These are phyloP conservation scores for Gossypium davidsonii DNA, from an alignment of 441 rosid genomes.

Conservation along the genomic window DNA sequence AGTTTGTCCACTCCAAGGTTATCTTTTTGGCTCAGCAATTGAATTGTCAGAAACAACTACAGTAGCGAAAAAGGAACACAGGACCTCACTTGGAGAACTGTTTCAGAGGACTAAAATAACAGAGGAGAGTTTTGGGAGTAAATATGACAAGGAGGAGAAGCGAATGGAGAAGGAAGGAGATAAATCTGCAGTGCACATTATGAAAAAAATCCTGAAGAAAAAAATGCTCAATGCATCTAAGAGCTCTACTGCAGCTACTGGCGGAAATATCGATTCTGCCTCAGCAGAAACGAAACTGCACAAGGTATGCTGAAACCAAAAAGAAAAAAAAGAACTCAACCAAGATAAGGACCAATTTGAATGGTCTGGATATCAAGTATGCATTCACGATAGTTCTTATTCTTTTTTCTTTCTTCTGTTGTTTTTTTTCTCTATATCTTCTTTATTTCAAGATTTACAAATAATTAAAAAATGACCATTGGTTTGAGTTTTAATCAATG, in stretches of 20 bases:
- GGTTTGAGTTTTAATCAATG: background rate
- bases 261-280: slow-evolving; percentile 35
- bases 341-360: slow-evolving; percentile 5
- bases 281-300: slow-evolving; percentile 59
- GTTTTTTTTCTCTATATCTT: background rate
- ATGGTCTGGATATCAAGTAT: background rate
- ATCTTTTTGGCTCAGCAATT: slow-evolving; percentile 70
- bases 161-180: slow-evolving; percentile 53
- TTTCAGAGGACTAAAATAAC: slow-evolving; percentile 58
- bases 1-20: slow-evolving; percentile 68
- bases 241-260: slow-evolving; percentile 32
- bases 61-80: slow-evolving; percentile 53
- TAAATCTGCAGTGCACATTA: slow-evolving; percentile 43
- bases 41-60: slow-evolving; percentile 58
- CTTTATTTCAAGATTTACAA: background rate
- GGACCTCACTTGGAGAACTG: slow-evolving; percentile 75
- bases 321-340: background rate
- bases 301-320: slow-evolving; percentile 35
- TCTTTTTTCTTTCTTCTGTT: background rate
- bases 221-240: slow-evolving; percentile 44
- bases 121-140: slow-evolving; percentile 39
- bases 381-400: background rate
- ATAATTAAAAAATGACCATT: background rate
- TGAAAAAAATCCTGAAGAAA: slow-evolving; percentile 64
- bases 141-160: slow-evolving; percentile 50